Base-by-base conservation (phyloP, 768 basidiomycete genomes). In the Cantharellus anzutake region DNA sequence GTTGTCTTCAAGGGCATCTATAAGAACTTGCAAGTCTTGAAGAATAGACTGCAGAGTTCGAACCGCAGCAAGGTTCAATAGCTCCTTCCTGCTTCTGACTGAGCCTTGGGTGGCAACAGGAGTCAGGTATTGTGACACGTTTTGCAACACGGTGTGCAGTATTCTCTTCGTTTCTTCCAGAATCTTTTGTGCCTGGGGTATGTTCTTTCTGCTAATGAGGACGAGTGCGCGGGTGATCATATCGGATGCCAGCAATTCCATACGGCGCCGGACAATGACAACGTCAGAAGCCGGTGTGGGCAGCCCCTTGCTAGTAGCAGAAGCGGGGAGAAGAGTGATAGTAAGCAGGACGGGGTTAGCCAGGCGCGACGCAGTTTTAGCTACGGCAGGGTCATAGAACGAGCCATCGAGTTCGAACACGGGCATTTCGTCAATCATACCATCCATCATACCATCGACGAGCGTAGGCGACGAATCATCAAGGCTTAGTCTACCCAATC, bases 371-470 rank as follows among this genome's bases (percentile, higher is more conserved):
- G 94, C 81, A 59, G 84, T 81, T 70, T 91, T 88, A 50, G 76
- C 75, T 3, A 84, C 86, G 0, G 81, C 78, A 1, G 94, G 94
- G 70, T 98, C 94, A 68, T 83, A 89, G 79, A 91, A 98, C 39
- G 87, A 83, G 4, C 92, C 92, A 63, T 97, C 93, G 11, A 97
- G 88, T 69, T 98, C 93, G 56, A 94, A 80, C 5, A 97, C 87
- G 1, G 94, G 96, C 5, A 96, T 86, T 66, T 99, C 96, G 67
- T 99, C 96, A 52, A 96, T 92, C 86, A 97, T 87, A 52, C 84
- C 77, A 64, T 92, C 90, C 85, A 91, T 89, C 86, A 91, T 88
- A 41, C 90, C 89, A 61, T 89, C 86, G 57, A 81, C 78, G 64
- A 91, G 82, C 69, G 87, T 83, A 2, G 77, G 72, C 7, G 78